Evolutionary conservation across 441 rosid genomes (phyloP).

Genomic region (Breynia disticha): DNA sequence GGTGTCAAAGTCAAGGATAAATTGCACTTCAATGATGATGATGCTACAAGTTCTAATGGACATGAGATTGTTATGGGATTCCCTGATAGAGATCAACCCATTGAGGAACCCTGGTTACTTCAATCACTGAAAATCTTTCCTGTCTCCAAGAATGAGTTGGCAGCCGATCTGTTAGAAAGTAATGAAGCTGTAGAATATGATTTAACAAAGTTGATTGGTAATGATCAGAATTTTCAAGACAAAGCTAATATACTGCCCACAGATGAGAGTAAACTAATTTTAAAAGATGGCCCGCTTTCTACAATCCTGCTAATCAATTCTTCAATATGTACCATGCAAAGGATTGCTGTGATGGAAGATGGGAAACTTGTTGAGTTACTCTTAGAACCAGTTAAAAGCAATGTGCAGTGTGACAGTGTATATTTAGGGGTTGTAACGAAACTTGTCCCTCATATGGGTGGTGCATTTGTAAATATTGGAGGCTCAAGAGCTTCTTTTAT

Average conservation of each 20-base stretch:
- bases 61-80: conserved; percentile 20
- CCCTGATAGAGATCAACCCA: conserved; percentile 55
- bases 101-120: conserved; percentile 90
- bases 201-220: conserved; percentile 16
- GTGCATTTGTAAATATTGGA: conserved; percentile 94
- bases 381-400: conserved; percentile 82
- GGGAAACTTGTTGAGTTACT: conserved; percentile 81
- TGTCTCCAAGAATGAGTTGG: conserved; percentile 19
- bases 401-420: conserved; percentile 85
- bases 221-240: conserved; percentile 32
- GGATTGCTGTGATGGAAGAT: conserved; percentile 91
- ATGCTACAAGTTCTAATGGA: conserved; percentile 15
- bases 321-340: conserved; percentile 87
- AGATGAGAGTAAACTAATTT: conserved; percentile 28
- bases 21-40: conserved; percentile 22
- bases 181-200: conserved; percentile 21
- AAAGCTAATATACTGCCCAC: conserved; percentile 35
- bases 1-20: conserved; percentile 29
- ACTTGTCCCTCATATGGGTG: conserved; percentile 92
- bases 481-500: conserved; percentile 71
- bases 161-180: conserved; percentile 21
- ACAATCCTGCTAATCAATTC: conserved; percentile 73
- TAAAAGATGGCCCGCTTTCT: conserved; percentile 38
- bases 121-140: conserved; percentile 25
- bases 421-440: conserved; percentile 76